Percentiles rank a stretch among this genome's conserved stretches.
Evolutionary conservation across 2,329 filamentous ascomycete species (phyloP).

Genomic region (Microsporum canis): DNA sequence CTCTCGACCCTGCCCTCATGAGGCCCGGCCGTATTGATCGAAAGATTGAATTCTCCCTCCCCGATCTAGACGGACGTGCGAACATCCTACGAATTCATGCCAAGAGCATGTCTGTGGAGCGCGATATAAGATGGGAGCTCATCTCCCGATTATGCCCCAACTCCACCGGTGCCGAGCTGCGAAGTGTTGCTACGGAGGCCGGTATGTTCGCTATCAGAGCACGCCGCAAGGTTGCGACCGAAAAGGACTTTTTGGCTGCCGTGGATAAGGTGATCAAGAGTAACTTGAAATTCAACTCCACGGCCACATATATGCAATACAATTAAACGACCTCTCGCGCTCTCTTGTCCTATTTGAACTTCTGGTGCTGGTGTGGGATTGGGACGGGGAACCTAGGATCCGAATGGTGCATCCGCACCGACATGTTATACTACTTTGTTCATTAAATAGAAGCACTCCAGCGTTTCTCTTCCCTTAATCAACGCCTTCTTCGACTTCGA

Average conservation of each 20-base stretch:
- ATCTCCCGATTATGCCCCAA: constrained; percentile 96
- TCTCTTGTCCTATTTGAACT: background rate
- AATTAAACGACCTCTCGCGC: constrained; percentile 51
- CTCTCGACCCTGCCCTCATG: constrained; percentile 93
- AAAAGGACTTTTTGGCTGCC: constrained; percentile 96
- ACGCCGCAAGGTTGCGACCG: constrained; percentile 89
- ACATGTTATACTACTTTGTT: constrained; percentile 3
- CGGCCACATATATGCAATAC: constrained; percentile 97
- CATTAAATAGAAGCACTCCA: background rate
- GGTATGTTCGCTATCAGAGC: constrained; percentile 97
- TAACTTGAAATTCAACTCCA: constrained; percentile 98
- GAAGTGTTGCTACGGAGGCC: constrained; percentile 93
- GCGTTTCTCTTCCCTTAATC: background rate
- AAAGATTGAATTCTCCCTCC: constrained; percentile 97
- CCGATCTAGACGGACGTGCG: constrained; percentile 90
- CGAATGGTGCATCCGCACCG: background rate
- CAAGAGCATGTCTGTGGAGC: constrained; percentile 98
- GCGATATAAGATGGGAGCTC: constrained; percentile 97
- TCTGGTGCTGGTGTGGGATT: background rate
- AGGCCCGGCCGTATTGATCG: constrained; percentile 92
- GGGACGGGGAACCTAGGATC: background rate
- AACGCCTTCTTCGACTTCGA: background rate
- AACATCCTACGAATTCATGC: constrained; percentile 98
- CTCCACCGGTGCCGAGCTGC: constrained; percentile 87
- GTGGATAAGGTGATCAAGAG: constrained; percentile 99